Evolutionary conservation across 2,329 filamentous ascomycete species (phyloP).

Genomic region (Zymoseptoria pseudotritici): DNA sequence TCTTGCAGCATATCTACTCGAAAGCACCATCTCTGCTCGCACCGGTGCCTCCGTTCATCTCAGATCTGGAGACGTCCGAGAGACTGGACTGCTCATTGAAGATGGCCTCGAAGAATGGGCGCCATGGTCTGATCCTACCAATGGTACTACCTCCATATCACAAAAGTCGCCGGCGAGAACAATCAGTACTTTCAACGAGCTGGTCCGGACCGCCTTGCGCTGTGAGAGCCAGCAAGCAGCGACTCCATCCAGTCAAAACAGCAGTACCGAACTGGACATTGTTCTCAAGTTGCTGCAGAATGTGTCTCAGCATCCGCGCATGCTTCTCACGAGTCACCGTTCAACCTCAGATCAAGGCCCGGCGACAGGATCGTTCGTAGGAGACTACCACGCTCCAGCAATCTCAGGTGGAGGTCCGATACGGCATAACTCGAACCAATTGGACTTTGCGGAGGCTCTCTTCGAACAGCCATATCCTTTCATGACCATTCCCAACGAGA

Average conservation of each 20-base stretch:
- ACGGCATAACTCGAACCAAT: neutral
- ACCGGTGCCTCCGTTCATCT: constrained; percentile 47
- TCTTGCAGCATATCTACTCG: constrained; percentile 56
- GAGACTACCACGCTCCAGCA: neutral
- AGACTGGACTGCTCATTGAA: constrained; percentile 48
- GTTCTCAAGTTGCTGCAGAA: constrained; percentile 17
- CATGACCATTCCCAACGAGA: constrained; percentile 19
- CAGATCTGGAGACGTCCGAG: constrained; percentile 40
- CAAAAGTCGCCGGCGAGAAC: constrained; percentile 32
- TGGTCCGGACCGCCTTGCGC: constrained; percentile 30
- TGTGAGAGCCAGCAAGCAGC: neutral
- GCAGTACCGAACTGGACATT: constrained; percentile 5
- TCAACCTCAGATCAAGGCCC: neutral
- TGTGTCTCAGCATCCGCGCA: constrained; percentile 2
- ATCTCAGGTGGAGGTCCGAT: neutral
- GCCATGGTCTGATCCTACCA: constrained; percentile 51
- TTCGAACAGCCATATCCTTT: constrained; percentile 13
- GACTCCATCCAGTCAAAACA: neutral
- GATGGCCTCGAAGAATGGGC: constrained; percentile 69
- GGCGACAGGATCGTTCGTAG: neutral
- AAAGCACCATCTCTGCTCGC: constrained; percentile 50
- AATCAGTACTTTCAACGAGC: constrained; percentile 47
- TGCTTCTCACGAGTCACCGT: neutral
- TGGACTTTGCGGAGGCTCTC: constrained; percentile 4
- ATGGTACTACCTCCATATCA: constrained; percentile 13